phyloP scores from a whole-genome alignment of 495 filamentous ascomycete species.

The Chaetomium fimeti region DNA sequence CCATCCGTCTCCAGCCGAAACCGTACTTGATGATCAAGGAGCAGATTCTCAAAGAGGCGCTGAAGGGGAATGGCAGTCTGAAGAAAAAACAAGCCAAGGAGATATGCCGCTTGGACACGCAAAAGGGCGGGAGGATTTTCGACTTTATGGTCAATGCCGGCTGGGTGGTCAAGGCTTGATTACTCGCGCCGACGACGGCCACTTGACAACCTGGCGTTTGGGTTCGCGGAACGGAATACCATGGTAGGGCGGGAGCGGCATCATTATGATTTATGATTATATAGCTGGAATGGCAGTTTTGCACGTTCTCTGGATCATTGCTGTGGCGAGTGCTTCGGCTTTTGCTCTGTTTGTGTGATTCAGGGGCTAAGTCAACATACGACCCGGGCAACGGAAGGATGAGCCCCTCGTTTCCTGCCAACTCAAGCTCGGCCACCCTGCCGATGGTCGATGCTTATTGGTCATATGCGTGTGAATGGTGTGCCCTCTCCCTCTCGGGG shows the following conservation, averaged over 20 bases:
- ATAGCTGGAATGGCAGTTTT: slow-evolving; percentile 2
- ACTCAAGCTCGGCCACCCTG: neutral
- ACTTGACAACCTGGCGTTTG: slow-evolving; percentile 7
- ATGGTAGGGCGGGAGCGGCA: slow-evolving; percentile 4
- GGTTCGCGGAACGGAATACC: slow-evolving; percentile 18
- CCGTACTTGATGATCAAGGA: slow-evolving; percentile 95
- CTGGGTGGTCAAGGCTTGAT: slow-evolving; percentile 76
- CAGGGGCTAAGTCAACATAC: slow-evolving; percentile 12
- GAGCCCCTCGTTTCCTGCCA: neutral
- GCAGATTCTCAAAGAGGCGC: slow-evolving; percentile 77
- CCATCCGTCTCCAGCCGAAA: slow-evolving; percentile 81
- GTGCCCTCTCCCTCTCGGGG: neutral
- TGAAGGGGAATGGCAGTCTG: slow-evolving; percentile 78
- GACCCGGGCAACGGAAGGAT: slow-evolving; percentile 14
- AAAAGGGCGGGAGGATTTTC: slow-evolving; percentile 67
- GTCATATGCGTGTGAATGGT: slow-evolving; percentile 13
- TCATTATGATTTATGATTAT: slow-evolving; percentile 10
- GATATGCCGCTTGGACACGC: slow-evolving; percentile 51
- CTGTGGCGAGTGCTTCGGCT: neutral
- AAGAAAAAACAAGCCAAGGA: slow-evolving; percentile 88
- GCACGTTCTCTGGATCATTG: neutral
- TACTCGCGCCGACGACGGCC: neutral
- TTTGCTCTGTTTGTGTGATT: slow-evolving; percentile 7
- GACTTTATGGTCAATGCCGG: slow-evolving; percentile 93
- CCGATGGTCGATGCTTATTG: slow-evolving; percentile 16